phyloP scores from a whole-genome alignment of 495 filamentous ascomycete species.

The Letharia lupina region DNA sequence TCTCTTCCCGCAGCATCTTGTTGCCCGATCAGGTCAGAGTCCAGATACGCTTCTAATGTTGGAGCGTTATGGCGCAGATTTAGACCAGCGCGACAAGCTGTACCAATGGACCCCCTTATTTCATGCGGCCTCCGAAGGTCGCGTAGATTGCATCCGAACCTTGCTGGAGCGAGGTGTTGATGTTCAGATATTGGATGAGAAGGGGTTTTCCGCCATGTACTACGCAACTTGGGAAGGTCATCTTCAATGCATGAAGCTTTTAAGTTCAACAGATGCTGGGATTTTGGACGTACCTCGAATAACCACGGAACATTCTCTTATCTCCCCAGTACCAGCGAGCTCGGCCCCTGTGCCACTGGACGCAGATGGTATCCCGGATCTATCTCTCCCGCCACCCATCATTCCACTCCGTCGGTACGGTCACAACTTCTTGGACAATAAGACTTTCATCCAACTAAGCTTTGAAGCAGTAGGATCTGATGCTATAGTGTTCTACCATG shows the following conservation, averaged over 20 bases:
- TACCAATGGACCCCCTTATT: slow-evolving; percentile 97
- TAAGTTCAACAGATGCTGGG: slow-evolving; percentile 47
- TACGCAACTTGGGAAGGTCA: slow-evolving; percentile 99
- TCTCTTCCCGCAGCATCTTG: slow-evolving; percentile 93
- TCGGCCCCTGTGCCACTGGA: slow-evolving; percentile 62
- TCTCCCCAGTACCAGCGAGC: slow-evolving; percentile 37
- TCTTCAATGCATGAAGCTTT: slow-evolving; percentile 83
- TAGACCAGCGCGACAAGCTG: slow-evolving; percentile 87
- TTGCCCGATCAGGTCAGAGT: slow-evolving; percentile 79
- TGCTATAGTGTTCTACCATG: slow-evolving; percentile 83
- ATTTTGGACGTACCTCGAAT: slow-evolving; percentile 21
- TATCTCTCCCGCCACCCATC: slow-evolving; percentile 92
- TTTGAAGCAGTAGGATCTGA: slow-evolving; percentile 66
- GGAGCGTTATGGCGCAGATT: slow-evolving; percentile 78
- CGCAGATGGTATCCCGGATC: slow-evolving; percentile 76
- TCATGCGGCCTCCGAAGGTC: slow-evolving; percentile 93
- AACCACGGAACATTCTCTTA: slow-evolving; percentile 16
- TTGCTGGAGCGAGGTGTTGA: slow-evolving; percentile 69
- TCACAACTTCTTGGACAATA: slow-evolving; percentile 96
- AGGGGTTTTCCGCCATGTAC: slow-evolving; percentile 88
- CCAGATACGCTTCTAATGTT: slow-evolving; percentile 70
- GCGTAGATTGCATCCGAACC: slow-evolving; percentile 72
- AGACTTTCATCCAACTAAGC: slow-evolving; percentile 83
- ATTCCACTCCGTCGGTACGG: slow-evolving; percentile 91
- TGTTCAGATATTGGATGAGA: slow-evolving; percentile 75